Base-by-base conservation (phyloP, 257 asterid genomes). In the Prunella vulgaris region DNA sequence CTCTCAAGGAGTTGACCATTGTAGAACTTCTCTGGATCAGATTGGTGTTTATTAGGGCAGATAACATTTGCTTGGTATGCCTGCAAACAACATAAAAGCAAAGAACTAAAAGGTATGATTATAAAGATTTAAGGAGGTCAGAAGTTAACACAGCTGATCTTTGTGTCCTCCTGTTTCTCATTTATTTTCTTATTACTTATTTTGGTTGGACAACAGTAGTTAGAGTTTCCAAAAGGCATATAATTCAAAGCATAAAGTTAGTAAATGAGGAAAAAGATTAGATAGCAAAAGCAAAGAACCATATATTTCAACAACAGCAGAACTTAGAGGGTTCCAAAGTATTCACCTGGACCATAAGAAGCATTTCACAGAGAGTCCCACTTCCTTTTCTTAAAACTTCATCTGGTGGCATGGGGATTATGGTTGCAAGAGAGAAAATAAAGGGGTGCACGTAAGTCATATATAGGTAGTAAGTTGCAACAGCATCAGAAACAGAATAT, bases 401-500 rank as follows among this genome's bases (percentile, higher is more conserved):
- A 76, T 93, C 99, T 18, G 99, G 99, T 67, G 96, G 95, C 99
- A 93, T 93, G 58, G 99, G 99, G 70, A 93, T 90, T 62, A 93
- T 90, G 74, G 99, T 93, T 69, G 99, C 96, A 58, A 93, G 96
- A 42, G 99, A 93, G 84, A 93, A 93, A 76, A 93, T 93, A 82
- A 93, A 93, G 46, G 99, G 97, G 82, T 93, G 99, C 64, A 93
- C 96, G 60, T 93, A 93, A 53, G 96, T 90, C 97, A 93, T 90
- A 77, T 93, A 93, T 78, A 93, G 90, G 83, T 88, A 93, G 80
- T 93, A 93, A 60, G 99, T 93, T 70, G 99, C 77, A 75, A 93
- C 99, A 86, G 99, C 99, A 82, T 93, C 97, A 74, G 97, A 93
- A 76, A 93, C 99, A 38, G 99, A 93, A 83, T 93, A 93, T n/a